Evolutionary conservation across 371 early-diverging fungal genomes (phyloP).

Genomic region (Rhizomucor pusillus): DNA sequence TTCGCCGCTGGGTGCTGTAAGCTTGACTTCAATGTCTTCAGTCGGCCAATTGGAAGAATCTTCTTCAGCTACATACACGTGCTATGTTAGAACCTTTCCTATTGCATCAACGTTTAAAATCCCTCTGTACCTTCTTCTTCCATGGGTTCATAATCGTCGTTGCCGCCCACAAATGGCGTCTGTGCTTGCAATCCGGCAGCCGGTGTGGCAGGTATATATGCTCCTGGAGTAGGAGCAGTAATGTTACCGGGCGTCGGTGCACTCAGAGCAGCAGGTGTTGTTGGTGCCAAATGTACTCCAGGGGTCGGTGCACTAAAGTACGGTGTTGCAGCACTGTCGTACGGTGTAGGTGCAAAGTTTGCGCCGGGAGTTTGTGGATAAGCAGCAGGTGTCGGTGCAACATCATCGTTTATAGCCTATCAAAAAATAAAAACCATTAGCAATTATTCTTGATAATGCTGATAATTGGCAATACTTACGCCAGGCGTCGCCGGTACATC

Average conservation of each 20-base stretch:
- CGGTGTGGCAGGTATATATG: constrained; percentile 51
- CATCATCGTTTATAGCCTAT: constrained; percentile 24
- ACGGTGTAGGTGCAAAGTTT: constrained; percentile 35
- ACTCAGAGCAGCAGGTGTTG: constrained; percentile 56
- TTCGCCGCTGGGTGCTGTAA: constrained; percentile 28
- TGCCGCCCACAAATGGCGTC: constrained; percentile 65
- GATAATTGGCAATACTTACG: constrained; percentile 14
- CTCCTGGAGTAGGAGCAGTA: constrained; percentile 47
- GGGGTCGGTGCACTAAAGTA: constrained; percentile 37
- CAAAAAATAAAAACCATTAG: constrained; percentile 2
- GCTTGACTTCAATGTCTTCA: constrained; percentile 62
- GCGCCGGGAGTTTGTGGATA: constrained; percentile 50
- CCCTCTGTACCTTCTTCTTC: constrained; percentile 38
- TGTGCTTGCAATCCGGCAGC: constrained; percentile 53
- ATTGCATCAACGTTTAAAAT: not conserved
- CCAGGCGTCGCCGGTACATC: constrained; percentile 37
- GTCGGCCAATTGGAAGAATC: constrained; percentile 61
- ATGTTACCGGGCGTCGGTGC: constrained; percentile 35
- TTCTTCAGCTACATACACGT: constrained; percentile 25
- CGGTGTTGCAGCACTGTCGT: constrained; percentile 38
- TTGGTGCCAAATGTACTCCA: constrained; percentile 46
- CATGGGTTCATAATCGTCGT: constrained; percentile 49
- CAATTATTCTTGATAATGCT: not conserved
- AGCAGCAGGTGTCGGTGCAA: constrained; percentile 43
- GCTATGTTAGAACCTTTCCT: constrained; percentile 7